phyloP scores from a whole-genome alignment of 192 early-diverging fungal genomes.

The Backusella mclennaniae region DNA sequence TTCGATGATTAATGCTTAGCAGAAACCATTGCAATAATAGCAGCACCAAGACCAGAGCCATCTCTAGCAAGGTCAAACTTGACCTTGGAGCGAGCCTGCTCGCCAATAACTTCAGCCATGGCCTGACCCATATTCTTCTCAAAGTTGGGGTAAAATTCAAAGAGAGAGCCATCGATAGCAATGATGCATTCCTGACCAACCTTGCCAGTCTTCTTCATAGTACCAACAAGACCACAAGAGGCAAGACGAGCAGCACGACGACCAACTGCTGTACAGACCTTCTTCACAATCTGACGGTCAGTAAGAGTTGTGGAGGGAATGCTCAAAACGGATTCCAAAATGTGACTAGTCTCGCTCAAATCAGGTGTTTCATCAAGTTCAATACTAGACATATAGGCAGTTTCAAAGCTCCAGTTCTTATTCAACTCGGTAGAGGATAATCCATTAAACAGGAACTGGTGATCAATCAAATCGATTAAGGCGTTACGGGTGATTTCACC shows the following conservation, averaged over 20 bases:
- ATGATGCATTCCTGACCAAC: conserved; percentile 11
- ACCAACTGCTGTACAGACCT: conserved; percentile 76
- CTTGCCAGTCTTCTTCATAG: conserved; percentile 59
- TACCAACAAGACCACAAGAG: conserved; percentile 63
- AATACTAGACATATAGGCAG: conserved; percentile 71
- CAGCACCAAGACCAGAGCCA: conserved; percentile 81
- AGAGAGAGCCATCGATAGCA: conserved; percentile 72
- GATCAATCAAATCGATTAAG: conserved; percentile 78
- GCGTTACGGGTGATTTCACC: conserved; percentile 85
- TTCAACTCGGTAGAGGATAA: conserved; percentile 60
- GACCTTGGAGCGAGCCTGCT: conserved; percentile 57
- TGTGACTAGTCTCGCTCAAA: conserved; percentile 57
- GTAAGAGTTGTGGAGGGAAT: conserved; percentile 63
- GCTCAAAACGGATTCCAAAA: conserved; percentile 69
- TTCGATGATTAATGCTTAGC: background rate
- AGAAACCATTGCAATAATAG: conserved; percentile 45
- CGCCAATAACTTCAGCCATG: conserved; percentile 72
- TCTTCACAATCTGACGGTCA: conserved; percentile 81
- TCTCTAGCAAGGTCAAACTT: conserved; percentile 72
- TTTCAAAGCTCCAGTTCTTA: conserved; percentile 77
- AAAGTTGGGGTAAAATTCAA: conserved; percentile 77
- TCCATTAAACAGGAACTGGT: conserved; percentile 73
- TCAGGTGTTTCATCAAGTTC: conserved; percentile 64
- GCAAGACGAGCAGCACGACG: conserved; percentile 83
- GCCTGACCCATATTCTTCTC: conserved; percentile 73